Evolutionary conservation across 2,329 filamentous ascomycete genomes (phyloP), one percentile per base, ranked within the genome.

Genomic region (Fusarium agapanthi): DNA sequence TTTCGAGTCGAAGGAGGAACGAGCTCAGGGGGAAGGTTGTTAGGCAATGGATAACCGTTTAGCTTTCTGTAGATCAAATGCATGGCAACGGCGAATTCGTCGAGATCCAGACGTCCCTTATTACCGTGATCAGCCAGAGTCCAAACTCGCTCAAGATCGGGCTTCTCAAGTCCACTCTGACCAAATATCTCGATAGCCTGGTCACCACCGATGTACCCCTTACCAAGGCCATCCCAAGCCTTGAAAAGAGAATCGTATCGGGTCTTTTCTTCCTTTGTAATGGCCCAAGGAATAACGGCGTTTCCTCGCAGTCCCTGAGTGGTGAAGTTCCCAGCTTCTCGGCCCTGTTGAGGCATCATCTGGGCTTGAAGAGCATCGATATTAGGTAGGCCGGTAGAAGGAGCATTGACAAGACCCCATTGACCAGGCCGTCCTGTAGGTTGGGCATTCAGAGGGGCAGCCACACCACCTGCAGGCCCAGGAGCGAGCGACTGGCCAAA

Each of bases 1-100:
- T 98, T 97, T 72, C 95, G 90, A 16, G 95, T 97, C 4, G 96
- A 98, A 4, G 96, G 96, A 28, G 96, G 96, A 12, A 98, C 91
- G 67, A 99, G 89, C 85, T 99, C 96, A 1, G 96, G 90, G 14
- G 96, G 96, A 16, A 99, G 87, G 48, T 92, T 91, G 77, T 91
- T 93, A 22, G 96, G 96, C 37, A 98, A 88, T 4, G 95, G 95
- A 79, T 98, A 98, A 40, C 95, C 95, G 78, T 99, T 98, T 59
- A 99, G 88, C 80, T 97, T 97, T 77, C 96, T 90, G 84, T 99
- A 99, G 77, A 99, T 99, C 83, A 99, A 85, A 87, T 99, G 96
- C 96, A 99, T 99, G 15, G 95, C 95, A 58, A 99, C 95, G 14
- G 96, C 95, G 79, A 99, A 99, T 79, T 99, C 96, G 80, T 99